Evolutionary conservation across 306 rosid species (phyloP).

Genomic region (Styphnolobium japonicum): DNA sequence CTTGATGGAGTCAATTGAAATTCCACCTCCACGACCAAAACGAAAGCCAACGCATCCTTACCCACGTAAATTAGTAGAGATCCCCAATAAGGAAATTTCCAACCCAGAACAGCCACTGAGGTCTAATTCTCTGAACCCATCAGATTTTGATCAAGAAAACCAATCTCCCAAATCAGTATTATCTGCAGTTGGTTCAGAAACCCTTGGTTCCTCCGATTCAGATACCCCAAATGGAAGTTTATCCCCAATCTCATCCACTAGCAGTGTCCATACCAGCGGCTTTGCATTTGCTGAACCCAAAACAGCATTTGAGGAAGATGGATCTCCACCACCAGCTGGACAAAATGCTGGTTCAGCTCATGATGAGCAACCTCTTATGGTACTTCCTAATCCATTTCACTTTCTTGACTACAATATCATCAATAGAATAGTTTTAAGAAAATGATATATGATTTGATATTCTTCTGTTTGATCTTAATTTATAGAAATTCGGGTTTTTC

Average conservation of each 20-base stretch:
- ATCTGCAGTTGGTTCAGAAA: constrained; percentile 49
- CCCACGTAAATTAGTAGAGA: constrained; percentile 67
- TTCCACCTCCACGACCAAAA: constrained; percentile 90
- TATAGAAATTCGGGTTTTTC: constrained; percentile 48
- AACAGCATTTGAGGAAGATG: constrained; percentile 35
- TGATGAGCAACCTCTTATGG: constrained; percentile 41
- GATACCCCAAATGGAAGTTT: constrained; percentile 44
- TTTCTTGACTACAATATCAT: not conserved
- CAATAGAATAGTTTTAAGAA: not conserved
- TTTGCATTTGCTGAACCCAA: constrained; percentile 36
- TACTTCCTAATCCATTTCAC: constrained; percentile 29
- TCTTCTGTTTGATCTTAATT: constrained; percentile 21
- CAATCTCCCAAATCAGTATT: constrained; percentile 72
- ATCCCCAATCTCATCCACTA: constrained; percentile 60
- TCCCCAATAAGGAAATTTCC: constrained; percentile 24
- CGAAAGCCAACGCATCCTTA: constrained; percentile 86
- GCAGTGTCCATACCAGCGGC: constrained; percentile 26
- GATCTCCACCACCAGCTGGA: constrained; percentile 32
- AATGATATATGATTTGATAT: not conserved
- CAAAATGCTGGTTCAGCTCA: constrained; percentile 23
- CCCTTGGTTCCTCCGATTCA: constrained; percentile 47
- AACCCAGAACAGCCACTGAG: constrained; percentile 37
- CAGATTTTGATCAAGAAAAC: constrained; percentile 55
- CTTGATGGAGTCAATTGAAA: constrained; percentile 56
- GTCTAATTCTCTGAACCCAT: constrained; percentile 47